phyloP scores from a whole-genome alignment of 345 rosid species.

The Syzygium oleosum region DNA sequence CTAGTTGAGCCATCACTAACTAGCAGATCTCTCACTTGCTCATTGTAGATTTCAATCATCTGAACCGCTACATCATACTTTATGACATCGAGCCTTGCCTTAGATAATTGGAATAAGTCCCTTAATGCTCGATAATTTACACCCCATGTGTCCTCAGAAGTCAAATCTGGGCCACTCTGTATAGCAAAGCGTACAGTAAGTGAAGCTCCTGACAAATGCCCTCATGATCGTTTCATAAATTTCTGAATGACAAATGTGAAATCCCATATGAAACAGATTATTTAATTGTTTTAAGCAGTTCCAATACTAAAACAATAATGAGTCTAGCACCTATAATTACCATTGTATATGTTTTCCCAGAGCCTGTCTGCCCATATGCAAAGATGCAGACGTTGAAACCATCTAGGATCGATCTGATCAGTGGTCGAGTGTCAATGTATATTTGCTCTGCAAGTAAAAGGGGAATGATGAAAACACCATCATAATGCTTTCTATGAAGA shows the following conservation, averaged over 20 bases:
- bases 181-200: not conserved
- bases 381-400: constrained; percentile 95
- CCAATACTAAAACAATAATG: not conserved
- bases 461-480: not conserved
- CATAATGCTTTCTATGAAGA: not conserved
- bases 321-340: constrained; percentile 21
- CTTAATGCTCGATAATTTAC: constrained; percentile 91
- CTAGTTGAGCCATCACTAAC: constrained; percentile 81
- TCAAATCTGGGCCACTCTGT: constrained; percentile 92
- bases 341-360: constrained; percentile 98
- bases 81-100: constrained; percentile 50
- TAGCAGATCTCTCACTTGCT: constrained; percentile 89
- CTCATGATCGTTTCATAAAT: not conserved
- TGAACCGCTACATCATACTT: constrained; percentile 91
- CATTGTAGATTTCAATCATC: constrained; percentile 97
- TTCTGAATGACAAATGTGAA: not conserved
- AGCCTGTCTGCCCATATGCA: constrained; percentile 99
- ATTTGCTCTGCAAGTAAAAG: constrained; percentile 55
- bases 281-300: not conserved
- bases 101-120: constrained; percentile 75
- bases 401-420: constrained; percentile 83
- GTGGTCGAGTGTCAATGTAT: constrained; percentile 67
- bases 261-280: not conserved
- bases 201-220: not conserved
- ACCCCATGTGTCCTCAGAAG: constrained; percentile 75